Base-by-base conservation (phyloP, 257 asterid species). In the Nicotiana knightiana region DNA sequence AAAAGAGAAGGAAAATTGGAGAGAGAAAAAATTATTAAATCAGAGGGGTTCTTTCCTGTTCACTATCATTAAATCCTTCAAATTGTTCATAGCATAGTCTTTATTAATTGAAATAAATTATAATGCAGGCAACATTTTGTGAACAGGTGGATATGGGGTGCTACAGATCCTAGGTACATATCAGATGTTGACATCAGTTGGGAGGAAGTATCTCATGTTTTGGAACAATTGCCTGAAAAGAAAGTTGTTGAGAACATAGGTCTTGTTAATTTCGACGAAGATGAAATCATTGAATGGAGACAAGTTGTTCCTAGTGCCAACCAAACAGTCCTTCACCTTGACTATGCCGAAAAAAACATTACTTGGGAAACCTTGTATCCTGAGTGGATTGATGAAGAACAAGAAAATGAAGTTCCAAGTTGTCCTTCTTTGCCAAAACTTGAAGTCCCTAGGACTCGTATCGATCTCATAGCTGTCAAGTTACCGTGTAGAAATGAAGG, bases 311-410 rank as follows among this genome's bases (percentile, higher is more conserved):
- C 96, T 5, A 33, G 61, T 5, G 91, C 92, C 21, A 84, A 91
- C 57, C 91, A 88, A 85, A 84, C 86, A 1, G 77, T 79, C 55
- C 88, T 93, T 75, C 84, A 77, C 28, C 87, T 95, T 7, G 92
- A 92, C 26, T 79, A 86, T 6, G 94, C 87, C 0, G 90, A 89
- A 2, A 84, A 80, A 82, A 95, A 92, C 35, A 67, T 92, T 16
- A 93, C 97, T 0, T 93, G 99, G 99, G 96, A 90, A 0, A 33
- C 85, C 3, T 81, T 95, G 67, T 95, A 89, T 75, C 98, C 99
- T 0, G 99, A 95, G 82, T 95, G 99, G 99, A 95, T 95, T 55
- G 99, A 95, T 67, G 98, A 95, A 83, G 99, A 95, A 48, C 97
- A 95, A 80, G 95, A 93, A 46, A 88, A 83, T 4, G 93, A 86